Evolutionary conservation across 352 stramenopile genomes (phyloP).

Genomic region (Globisporangium recalcitrans): DNA sequence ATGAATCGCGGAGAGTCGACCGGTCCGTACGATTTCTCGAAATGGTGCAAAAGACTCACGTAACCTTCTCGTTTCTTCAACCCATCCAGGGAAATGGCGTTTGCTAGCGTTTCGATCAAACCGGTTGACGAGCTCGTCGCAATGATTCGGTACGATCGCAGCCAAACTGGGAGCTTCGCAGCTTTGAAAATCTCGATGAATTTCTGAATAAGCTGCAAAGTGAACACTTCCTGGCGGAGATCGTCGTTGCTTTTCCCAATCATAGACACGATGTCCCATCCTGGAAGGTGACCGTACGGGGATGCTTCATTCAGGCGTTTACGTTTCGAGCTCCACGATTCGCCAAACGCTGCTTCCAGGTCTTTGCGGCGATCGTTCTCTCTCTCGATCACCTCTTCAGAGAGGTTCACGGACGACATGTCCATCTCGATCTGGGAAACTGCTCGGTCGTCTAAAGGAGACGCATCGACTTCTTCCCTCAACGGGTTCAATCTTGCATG

Average conservation of each 20-base stretch:
- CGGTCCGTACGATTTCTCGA: constrained; percentile 93
- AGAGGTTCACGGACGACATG: constrained; percentile 46
- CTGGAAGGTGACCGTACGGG: constrained; percentile 80
- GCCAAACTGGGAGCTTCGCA: constrained; percentile 92
- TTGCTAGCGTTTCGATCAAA: constrained; percentile 96
- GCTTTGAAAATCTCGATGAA: constrained; percentile 96
- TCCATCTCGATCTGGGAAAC: constrained; percentile 48
- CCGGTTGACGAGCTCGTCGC: constrained; percentile 93
- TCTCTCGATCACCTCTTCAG: constrained; percentile 72
- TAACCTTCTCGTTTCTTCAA: constrained; percentile 96
- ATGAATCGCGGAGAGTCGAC: constrained; percentile 84
- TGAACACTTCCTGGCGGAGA: constrained; percentile 98
- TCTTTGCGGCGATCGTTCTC: constrained; percentile 79
- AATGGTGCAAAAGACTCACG: constrained; percentile 92
- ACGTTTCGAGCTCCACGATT: constrained; percentile 94
- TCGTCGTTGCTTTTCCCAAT: constrained; percentile 99
- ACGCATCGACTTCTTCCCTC: constrained; percentile 19
- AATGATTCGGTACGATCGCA: constrained; percentile 97
- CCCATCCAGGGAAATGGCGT: constrained; percentile 97
- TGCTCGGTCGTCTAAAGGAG: constrained; percentile 19
- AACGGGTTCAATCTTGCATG: constrained; percentile 25
- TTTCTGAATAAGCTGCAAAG: constrained; percentile 97
- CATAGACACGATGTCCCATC: constrained; percentile 94
- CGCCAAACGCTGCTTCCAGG: constrained; percentile 89
- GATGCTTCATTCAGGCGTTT: constrained; percentile 85